A percentile compares a stretch with the other conserved stretches of the same genome.
Evolutionary conservation across 352 stramenopile species (phyloP).

Genomic region (Phytophthora cryptogea): DNA sequence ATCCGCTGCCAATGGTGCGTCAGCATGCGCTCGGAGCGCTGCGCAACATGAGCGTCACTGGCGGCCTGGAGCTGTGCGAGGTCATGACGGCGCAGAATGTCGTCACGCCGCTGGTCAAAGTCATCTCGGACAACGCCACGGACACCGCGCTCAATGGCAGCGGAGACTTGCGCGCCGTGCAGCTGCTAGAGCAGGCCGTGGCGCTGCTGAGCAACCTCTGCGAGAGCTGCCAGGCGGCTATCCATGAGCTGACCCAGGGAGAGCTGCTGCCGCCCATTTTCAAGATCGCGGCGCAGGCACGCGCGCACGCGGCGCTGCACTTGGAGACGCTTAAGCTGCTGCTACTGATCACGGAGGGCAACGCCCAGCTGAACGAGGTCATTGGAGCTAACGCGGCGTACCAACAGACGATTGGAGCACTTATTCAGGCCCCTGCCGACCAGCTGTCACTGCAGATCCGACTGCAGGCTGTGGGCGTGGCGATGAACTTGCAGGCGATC

Average conservation of each 20-base stretch:
- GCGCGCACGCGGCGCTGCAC: slow-evolving; percentile 56
- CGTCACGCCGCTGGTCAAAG: slow-evolving; percentile 74
- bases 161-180: slow-evolving; percentile 67
- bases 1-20: slow-evolving; percentile 84
- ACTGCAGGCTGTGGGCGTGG: slow-evolving; percentile 73
- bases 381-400: slow-evolving; percentile 64
- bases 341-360: slow-evolving; percentile 82
- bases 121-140: slow-evolving; percentile 67
- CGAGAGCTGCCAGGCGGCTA: slow-evolving; percentile 78
- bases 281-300: slow-evolving; percentile 62
- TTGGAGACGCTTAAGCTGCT: slow-evolving; percentile 83
- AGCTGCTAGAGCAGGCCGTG: slow-evolving; percentile 83
- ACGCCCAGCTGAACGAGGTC: slow-evolving; percentile 73
- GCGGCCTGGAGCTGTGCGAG: slow-evolving; percentile 83
- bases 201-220: slow-evolving; percentile 81
- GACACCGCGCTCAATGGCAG: slow-evolving; percentile 56
- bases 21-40: slow-evolving; percentile 82
- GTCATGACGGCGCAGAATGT: slow-evolving; percentile 78
- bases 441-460: slow-evolving; percentile 51
- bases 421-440: slow-evolving; percentile 68
- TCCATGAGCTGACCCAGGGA: slow-evolving; percentile 83
- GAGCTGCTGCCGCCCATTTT: slow-evolving; percentile 78
- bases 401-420: slow-evolving; percentile 65
- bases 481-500: slow-evolving; percentile 78
- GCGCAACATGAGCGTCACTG: slow-evolving; percentile 89